Evolutionary conservation across 495 filamentous ascomycete genomes (phyloP).

Genomic region (Penicillium goetzii): DNA sequence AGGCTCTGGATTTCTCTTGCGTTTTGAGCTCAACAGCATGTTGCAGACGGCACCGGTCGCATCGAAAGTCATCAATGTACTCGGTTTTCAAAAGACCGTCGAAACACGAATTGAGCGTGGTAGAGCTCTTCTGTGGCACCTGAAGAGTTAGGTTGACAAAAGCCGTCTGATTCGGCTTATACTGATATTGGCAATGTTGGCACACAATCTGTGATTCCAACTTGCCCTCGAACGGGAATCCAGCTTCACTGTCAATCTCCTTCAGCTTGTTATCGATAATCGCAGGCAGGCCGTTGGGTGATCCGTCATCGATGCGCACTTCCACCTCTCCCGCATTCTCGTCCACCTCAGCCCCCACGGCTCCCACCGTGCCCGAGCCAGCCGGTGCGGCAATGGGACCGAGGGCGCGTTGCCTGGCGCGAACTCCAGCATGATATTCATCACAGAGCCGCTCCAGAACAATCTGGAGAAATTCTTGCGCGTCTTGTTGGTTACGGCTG

Average conservation of each 20-base stretch:
- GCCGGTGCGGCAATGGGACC: conserved; percentile 24
- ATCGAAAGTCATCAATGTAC: conserved; percentile 94
- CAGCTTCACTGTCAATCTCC: conserved; percentile 61
- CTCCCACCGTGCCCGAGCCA: conserved; percentile 20
- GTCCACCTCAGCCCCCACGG: conserved; percentile 19
- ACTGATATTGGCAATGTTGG: conserved; percentile 83
- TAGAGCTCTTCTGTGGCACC: conserved; percentile 76
- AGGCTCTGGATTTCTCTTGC: conserved; percentile 52
- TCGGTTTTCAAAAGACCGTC: conserved; percentile 94
- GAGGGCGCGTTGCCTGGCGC: conserved; percentile 59
- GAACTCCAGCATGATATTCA: conserved; percentile 84
- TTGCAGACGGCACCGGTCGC: conserved; percentile 86
- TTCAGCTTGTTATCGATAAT: conserved; percentile 50
- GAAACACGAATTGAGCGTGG: conserved; percentile 75
- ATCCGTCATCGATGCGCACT: conserved; percentile 49
- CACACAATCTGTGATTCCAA: conserved; percentile 94
- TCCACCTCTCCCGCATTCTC: conserved; percentile 40
- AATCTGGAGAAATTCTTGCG: conserved; percentile 96
- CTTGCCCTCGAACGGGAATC: conserved; percentile 84
- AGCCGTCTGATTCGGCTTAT: conserved; percentile 75
- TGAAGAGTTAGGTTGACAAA: conserved; percentile 94
- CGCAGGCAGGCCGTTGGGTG: conserved; percentile 43
- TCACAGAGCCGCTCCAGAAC: conserved; percentile 89
- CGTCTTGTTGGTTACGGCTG: conserved; percentile 94
- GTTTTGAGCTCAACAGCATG: conserved; percentile 65